Base-by-base conservation (phyloP, 805 yeast species). In the Alloascoidea africana region DNA sequence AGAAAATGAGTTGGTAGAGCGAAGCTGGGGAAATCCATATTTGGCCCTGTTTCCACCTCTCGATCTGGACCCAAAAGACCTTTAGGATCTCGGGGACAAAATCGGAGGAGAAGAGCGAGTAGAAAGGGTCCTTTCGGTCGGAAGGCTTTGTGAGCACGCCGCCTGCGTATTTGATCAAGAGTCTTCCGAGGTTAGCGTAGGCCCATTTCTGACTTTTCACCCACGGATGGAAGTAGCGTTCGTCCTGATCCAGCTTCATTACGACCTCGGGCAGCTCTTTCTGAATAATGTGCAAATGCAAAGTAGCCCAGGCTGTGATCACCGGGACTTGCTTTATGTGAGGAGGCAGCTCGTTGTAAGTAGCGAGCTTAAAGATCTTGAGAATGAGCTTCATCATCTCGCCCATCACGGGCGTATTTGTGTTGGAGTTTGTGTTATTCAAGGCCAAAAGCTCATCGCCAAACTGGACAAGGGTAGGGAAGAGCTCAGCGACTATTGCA, bases 181-280 rank as follows among this genome's bases (percentile, higher is more conserved):
- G 53, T 45, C 93, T 70, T 45, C 66, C 69, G 32, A 87, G 53
- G 53, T 83, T 85, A 16, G 84, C 85, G 50, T 75, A 76, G 1
- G 93, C 73, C 96, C 97, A 89, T 55, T 89, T 91, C 60, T 70
- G 87, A 46, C 74, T 70, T 58, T 74, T 89, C 51, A 63, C 76
- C 79, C 79, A 81, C 36, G 73, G 77, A 46, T 69, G 62, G 15
- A 57, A 45, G 36, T 59, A 62, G 36, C 73, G 62, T 32, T 73
- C 77, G 16, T 70, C 67, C 4, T 63, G 64, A 36, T 72, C 75
- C n/a, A 68, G 47, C 14, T 64, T 61, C 42, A 65, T 41, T 2
- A 73, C 71, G 33, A 66, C 65, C 1, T 51, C 42, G 1, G 94
- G 91, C 15, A 76, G 58, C 5, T 60, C 62, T 59, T 73, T 66